Base-by-base conservation (phyloP, 2,329 filamentous ascomycete genomes). In the Colletotrichum tofieldiae region DNA sequence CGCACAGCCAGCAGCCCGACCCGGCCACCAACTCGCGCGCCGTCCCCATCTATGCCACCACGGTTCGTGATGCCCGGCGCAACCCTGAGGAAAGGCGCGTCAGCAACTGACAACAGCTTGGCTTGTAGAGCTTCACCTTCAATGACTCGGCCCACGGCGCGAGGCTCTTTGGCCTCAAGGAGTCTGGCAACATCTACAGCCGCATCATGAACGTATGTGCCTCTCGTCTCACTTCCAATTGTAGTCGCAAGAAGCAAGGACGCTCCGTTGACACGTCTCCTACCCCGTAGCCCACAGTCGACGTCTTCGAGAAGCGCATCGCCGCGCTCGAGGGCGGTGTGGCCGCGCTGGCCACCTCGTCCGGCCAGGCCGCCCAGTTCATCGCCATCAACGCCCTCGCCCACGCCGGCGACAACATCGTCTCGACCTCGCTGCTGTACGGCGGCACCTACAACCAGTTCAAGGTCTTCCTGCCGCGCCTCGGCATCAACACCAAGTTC, bases 361-460 rank as follows among this genome's bases (percentile, higher is more conserved):
- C 95, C 0, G 95, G 96, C 69, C 95, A 98, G 83, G 90, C 94
- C 3, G 96, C 96, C 1, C 95, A 98, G 81, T 98, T 98, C 86
- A 95, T 98, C 87, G 87, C 94, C 67, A 92, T 98, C 78, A 88
- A 91, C 32, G 92, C 95, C 8, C 91, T 98, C n/a, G 94, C 94
- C 5, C 91, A 94, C 73, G 89, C 91, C 0, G 96, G 96, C 59
- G 95, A 98, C 86, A 98, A 98, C 86, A 97, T 98, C 77, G 90
- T 98, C 63, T 93, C 94, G 16, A 98, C 96, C 8, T 92, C 92
- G 62, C 97, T 97, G 84, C 86, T 98, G 69, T 98, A 98, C 84
- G 95, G 95, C 75, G 95, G 95, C 81, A 98, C 96, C 20, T 98
- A 98, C 87, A 98, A 98, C 85, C 96, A 98, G 86, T 91, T 98